Base-by-base conservation (phyloP, 371 early-diverging fungal genomes). In the Funneliformis caledonium region DNA sequence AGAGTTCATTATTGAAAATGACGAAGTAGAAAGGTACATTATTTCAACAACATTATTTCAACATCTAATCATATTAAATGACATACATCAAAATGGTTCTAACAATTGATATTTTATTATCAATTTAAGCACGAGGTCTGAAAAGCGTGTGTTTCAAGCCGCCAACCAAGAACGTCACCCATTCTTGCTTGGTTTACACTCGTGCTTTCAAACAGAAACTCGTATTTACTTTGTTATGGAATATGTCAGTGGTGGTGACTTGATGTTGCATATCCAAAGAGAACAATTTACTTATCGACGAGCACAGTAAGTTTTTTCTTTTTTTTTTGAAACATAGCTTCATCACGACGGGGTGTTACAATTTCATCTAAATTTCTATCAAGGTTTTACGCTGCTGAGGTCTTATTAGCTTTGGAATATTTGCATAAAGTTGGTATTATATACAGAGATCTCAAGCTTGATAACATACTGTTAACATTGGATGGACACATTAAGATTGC, bases 141-240 rank as follows among this genome's bases (percentile, higher is more conserved):
- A 99, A 88, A 97, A 97, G 84, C 93, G 95, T 37, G 94, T 98
- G 10, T 94, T 99, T 86, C 91, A 93, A 83, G 88, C 93, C 12
- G 97, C 97, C 52, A 97, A 94, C 84, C 86, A 88, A 76, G 94
- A 90, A 47, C 94, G 93, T 9, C 98, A 98, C 82, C 97, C 99
- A 22, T 99, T 99, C 93, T 87, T 99, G 75, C 94, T 99, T 50
- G 94, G 94, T n/a, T 88, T 99, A 82, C 97, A 99, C 85, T 95
- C 96, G 42, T 95, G 95, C 83, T 98, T 99, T 89, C 98, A 98
- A 85, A 94, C 97, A 0, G 93, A 96, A 61, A 93, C 93, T 59
- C 91, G 97, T 72, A 88, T 99, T 50, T 98, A 95, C 87, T 97
- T 99, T 86, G 98, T 99, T 33, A 98, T 99, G 98, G 99, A 99